Base-by-base conservation (phyloP, 371 early-diverging fungal genomes). In the Blyttiomyces sp. region DNA sequence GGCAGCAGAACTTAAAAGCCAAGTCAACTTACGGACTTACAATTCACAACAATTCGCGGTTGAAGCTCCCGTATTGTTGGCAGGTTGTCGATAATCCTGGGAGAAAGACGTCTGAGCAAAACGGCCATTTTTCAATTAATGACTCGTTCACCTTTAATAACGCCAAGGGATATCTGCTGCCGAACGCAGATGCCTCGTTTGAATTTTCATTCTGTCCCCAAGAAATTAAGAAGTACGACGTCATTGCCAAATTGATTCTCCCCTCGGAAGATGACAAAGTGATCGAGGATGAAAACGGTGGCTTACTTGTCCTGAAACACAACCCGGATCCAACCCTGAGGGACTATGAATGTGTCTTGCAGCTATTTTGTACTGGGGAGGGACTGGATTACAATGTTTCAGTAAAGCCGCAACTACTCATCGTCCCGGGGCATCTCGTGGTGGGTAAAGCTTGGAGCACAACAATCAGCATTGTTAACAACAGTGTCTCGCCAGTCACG, bases 21-120 rank as follows among this genome's bases (percentile, higher is more conserved):
- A 43, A 45, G 13, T 68, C 67, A 9, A 43, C 54, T 11, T 64
- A 46, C 34, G 11, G 28, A 2, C 19, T 76, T n/a, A 68, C 63
- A 9, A 50, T 73, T 13, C 49, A 43, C 19, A 77, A 77, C 50
- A 32, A 39, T 13, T 64, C 68, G 4, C 27, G 57, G 5, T 52
- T 77, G 27, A 50, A 33, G 28, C 60, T 77, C 3, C 60, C 68
- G n/a, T 77, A 60, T 49, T 33, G 45, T 3, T 77, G 77, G 77
- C 43, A 28, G 7, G 33, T 54, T 4, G 53, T 62, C 21, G 67
- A 72, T 31, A 59, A 63, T 32, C 69, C 68, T 24, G 61, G 68
- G n/a, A 49, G 55, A 19, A 35, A 42, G 16, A 23, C 42, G 3
- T 4, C 24, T 2, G 26, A 52, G 30, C n/a, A 34, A 44, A 21